A percentile compares a stretch with the other conserved stretches of the same genome.
These are phyloP conservation scores for Alternaria tenuissima DNA, from an alignment of 2,329 filamentous ascomycete species.

Conservation along the genomic window DNA sequence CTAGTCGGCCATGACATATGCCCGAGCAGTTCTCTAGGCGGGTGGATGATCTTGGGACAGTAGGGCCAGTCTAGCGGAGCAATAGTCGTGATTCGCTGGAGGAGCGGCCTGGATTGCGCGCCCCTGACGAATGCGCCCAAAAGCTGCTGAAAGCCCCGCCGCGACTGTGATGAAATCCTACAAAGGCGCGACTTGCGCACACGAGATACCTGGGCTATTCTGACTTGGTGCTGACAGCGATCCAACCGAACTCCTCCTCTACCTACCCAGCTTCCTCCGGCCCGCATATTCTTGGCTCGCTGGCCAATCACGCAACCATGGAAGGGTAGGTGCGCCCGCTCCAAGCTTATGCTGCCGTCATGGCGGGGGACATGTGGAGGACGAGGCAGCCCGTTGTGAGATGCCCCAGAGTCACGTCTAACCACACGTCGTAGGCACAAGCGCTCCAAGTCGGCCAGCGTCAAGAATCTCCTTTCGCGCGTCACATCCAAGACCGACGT, in stretches of 20 bases:
- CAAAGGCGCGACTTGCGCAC: conserved; percentile 5
- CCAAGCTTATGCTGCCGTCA: conserved; percentile 19
- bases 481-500: conserved; percentile 45
- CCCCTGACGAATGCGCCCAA: conserved; percentile 20
- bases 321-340: conserved; percentile 42
- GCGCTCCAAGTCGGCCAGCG: conserved; percentile 52
- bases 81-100: conserved; percentile 18
- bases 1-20: conserved; percentile 2
- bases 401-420: conserved; percentile 1
- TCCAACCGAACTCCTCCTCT: neutral
- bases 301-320: conserved; percentile 35
- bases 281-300: conserved; percentile 9
- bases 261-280: neutral
- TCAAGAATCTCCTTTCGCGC: conserved; percentile 49
- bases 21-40: conserved; percentile 1
- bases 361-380: conserved; percentile 11
- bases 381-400: neutral
- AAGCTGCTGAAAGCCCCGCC: conserved; percentile 17
- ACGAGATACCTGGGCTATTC: neutral
- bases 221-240: neutral
- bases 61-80: conserved; percentile 6
- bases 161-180: conserved; percentile 1
- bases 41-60: neutral
- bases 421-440: conserved; percentile 48
- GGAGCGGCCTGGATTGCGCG: conserved; percentile 10